Base-by-base conservation (phyloP, 805 yeast genomes). In the Debaryomyces castellii region DNA sequence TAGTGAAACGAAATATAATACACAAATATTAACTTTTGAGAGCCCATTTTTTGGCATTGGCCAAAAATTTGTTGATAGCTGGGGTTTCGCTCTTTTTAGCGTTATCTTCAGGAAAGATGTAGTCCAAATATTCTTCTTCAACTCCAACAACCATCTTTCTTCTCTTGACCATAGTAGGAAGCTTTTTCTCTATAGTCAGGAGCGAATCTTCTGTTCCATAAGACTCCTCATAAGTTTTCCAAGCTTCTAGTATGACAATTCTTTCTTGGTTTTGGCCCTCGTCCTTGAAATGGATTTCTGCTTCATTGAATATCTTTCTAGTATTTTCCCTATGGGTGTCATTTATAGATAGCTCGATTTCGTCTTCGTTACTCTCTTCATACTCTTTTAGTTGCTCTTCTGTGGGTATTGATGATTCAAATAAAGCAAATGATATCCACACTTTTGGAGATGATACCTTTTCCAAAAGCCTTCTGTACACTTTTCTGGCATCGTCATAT, bases 381-480 rank as follows among this genome's bases (percentile, higher is more conserved):
- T 71, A 72, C 18, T 61, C 59, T 14, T 55, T 56, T n/a, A 81
- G 48, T 51, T 83, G 87, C 17, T 66, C 70, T 0, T 72, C 71
- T 1, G 83, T 74, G 6, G 89, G 89, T 0, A 83, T 74, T 0
- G 83, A 70, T 2, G 85, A 68, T 59, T 89, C 96, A 61, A 87
- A 85, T 51, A 81, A 63, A 1, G 96, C 96, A 55, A 72, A 76
- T 21, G 82, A 72, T 11, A 86, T 75, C 89, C 94, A 86, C 7
- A 52, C 45, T 16, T 51, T 50, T 1, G 54, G 43, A 17, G 43
- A 35, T 8, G 59, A 57, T 4, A 69, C 63, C 21, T 55, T 39
- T 4, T 52, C 57, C 11, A 81, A 51, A 18, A 74, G 60, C 2
- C 67, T 56, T 40, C 74, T 70, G 53, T 75, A 82, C 1, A 84